A percentile compares a stretch with the other conserved stretches of the same genome.
Conservation (phyloP, 768 basidiomycete genomes). For the Suillus plorans region DNA sequence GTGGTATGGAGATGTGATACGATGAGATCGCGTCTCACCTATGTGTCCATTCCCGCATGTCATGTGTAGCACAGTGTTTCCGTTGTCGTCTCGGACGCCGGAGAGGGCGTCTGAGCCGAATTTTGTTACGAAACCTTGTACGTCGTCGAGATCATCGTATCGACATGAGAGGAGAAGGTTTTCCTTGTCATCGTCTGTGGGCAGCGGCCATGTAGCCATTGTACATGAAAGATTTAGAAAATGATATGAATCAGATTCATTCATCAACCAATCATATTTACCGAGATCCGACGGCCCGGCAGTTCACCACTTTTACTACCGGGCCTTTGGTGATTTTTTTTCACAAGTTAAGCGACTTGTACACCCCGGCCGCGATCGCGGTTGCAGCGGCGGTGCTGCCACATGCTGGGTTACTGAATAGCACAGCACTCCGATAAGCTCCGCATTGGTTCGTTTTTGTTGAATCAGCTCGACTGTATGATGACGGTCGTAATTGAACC, state of each 20-base stretch:
- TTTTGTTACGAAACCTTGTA: conserved; percentile 60
- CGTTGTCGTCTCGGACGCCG: conserved; percentile 66
- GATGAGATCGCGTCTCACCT: conserved; percentile 47
- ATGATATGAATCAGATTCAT: not conserved
- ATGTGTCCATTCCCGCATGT: conserved; percentile 83
- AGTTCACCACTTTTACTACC: too few relatives aligned
- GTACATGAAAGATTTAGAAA: not conserved
- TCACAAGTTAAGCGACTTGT: too few relatives aligned
- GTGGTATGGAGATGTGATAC: conserved; percentile 7
- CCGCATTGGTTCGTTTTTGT: not conserved
- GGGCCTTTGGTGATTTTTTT: too few relatives aligned
- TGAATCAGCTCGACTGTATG: not conserved
- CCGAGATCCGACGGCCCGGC: not conserved
- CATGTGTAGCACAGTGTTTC: conserved; percentile 86
- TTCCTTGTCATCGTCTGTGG: conserved; percentile 55
- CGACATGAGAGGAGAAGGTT: conserved; percentile 82
- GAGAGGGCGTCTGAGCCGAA: conserved; percentile 53
- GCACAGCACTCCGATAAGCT: too few relatives aligned
- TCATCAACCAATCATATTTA: too few relatives aligned
- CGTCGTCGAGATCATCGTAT: conserved; percentile 85
- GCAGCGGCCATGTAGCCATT: conserved; percentile 15
- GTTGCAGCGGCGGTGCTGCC: not conserved
- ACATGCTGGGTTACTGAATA: too few relatives aligned
- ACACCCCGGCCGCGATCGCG: not conserved
- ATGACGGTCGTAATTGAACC: not conserved